Base-by-base conservation (phyloP, 176 grass and related monocot species). In the Triticum urartu region DNA sequence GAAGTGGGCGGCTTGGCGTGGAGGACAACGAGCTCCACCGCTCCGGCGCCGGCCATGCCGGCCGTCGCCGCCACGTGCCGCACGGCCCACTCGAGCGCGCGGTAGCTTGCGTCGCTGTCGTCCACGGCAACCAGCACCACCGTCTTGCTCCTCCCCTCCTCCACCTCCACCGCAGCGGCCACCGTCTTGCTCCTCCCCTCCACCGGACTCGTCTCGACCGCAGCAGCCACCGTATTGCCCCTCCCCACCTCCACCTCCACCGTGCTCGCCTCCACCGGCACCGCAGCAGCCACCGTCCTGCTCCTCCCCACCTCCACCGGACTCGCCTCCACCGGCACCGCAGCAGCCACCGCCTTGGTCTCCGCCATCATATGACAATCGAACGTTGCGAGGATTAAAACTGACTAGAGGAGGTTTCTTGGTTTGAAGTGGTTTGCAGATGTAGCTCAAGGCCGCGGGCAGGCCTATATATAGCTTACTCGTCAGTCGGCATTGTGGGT, bases 21-120 rank as follows among this genome's bases (percentile, higher is more conserved):
- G 50, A 95, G 62, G 86, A 95, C 30, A 69, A 95, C 88, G 32
- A 95, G 93, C 24, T 90, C 88, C 39, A 73, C 79, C 5, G 11
- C 67, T 21, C 77, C 81, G 4, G n/a, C 75, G 45, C 56, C 56
- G 18, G 56, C 56, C 62, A n/a, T 50, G 50, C 50, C 50, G 50
- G 15, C 50, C 50, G 50, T 21, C 56, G 40, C 11, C 79, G 75
- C 81, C 62, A 92, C 70, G 71, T 86, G 75, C 9, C 71, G 82
- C 58, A 84, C 68, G 12, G 82, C 61, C 93, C 93, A 95, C 84
- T 92, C 93, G 3, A 95, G 88, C 60, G 93, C 93, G 83, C 86
- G 5, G 86, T 78, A 89, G 88, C 93, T 90, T 74, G 79, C 86
- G 6, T 92, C 93, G 80, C 88, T 92, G 86, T 95, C 88, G 75